Conservation (phyloP, 768 basidiomycete genomes). For the Favolaschia claudopus region DNA sequence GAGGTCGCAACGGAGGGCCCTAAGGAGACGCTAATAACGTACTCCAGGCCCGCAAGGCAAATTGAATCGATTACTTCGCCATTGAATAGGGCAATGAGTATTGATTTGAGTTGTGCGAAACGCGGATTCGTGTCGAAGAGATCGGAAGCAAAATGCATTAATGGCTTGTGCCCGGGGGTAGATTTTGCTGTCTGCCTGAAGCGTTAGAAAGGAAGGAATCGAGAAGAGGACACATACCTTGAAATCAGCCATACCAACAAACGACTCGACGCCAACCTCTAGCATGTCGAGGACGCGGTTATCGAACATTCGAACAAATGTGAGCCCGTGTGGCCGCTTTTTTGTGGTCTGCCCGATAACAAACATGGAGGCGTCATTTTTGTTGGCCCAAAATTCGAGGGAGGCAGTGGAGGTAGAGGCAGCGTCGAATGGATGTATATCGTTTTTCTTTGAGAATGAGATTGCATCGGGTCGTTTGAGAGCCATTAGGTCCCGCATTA, state of each 20-base stretch:
- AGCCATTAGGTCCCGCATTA: conserved; percentile 93
- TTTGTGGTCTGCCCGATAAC: conserved; percentile 91
- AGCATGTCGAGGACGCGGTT: conserved; percentile 91
- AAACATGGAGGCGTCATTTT: conserved; percentile 95
- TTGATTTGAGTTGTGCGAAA: conserved; percentile 89
- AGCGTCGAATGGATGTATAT: conserved; percentile 90
- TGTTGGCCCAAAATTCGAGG: conserved; percentile 90
- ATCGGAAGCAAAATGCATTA: conserved; percentile 96
- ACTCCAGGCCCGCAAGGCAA: conserved; percentile 83
- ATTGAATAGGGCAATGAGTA: conserved; percentile 91
- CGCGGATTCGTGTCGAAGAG: conserved; percentile 95
- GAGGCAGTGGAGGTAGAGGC: conserved; percentile 58
- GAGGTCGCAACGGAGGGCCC: conserved; percentile 60
- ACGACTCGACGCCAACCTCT: conserved; percentile 88
- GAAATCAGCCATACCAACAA: conserved; percentile 80
- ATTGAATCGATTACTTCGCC: conserved; percentile 86
- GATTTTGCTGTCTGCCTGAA: conserved; percentile 81
- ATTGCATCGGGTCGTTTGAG: conserved; percentile 92
- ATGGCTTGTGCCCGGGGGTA: conserved; percentile 86
- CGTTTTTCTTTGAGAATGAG: conserved; percentile 94
- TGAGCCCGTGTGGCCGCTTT: conserved; percentile 89
- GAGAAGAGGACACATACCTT: conserved; percentile 63
- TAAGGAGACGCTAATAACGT: conserved; percentile 84
- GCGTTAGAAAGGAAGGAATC: not conserved
- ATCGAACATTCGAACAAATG: conserved; percentile 88